phyloP scores from a whole-genome alignment of 2,329 filamentous ascomycete genomes.

The Penicillium polonicum region DNA sequence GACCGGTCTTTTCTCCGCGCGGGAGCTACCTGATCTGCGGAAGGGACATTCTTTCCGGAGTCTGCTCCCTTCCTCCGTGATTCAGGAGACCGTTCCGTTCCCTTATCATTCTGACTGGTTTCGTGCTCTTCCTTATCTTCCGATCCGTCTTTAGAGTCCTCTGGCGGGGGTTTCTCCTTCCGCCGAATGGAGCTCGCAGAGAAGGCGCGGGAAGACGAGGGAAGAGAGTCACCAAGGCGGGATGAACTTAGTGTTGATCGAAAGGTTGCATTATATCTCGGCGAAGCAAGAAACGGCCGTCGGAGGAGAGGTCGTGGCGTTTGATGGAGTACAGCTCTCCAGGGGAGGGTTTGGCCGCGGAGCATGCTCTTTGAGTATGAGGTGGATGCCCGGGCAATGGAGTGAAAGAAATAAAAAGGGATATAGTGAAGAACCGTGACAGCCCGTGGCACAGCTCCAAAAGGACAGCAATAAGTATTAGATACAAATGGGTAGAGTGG shows the following conservation, averaged over 20 bases:
- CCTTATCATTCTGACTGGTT: slow-evolving; percentile 35
- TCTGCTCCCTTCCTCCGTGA: slow-evolving; percentile 44
- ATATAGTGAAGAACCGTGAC: slow-evolving; percentile 9
- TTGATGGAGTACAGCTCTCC: slow-evolving; percentile 60
- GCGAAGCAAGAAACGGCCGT: slow-evolving; percentile 32
- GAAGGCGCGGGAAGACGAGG: slow-evolving; percentile 41
- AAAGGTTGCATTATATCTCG: slow-evolving; percentile 33
- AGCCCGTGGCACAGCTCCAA: slow-evolving; percentile 14
- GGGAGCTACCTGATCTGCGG: slow-evolving; percentile 28
- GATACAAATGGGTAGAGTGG: slow-evolving; percentile 4
- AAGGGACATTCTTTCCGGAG: slow-evolving; percentile 29
- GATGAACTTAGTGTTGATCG: slow-evolving; percentile 29
- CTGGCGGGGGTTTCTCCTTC: slow-evolving; percentile 57
- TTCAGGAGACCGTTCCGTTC: slow-evolving; percentile 47
- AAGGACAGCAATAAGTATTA: slow-evolving; percentile 14
- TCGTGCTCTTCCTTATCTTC: slow-evolving; percentile 30
- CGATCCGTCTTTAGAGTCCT: slow-evolving; percentile 35
- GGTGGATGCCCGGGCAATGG: slow-evolving; percentile 5
- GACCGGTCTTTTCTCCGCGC: slow-evolving; percentile 43
- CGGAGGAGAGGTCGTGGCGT: slow-evolving; percentile 44
- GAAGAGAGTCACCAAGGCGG: slow-evolving; percentile 25
- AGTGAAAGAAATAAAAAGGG: not conserved
- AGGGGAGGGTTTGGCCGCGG: slow-evolving; percentile 63
- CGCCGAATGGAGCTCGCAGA: slow-evolving; percentile 49
- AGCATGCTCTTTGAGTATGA: slow-evolving; percentile 53